A percentile compares a stretch with the other conserved stretches of the same genome.
Evolutionary conservation across 192 early-diverging fungal genomes (phyloP).

Genomic region (Polychytrium aggregatum): DNA sequence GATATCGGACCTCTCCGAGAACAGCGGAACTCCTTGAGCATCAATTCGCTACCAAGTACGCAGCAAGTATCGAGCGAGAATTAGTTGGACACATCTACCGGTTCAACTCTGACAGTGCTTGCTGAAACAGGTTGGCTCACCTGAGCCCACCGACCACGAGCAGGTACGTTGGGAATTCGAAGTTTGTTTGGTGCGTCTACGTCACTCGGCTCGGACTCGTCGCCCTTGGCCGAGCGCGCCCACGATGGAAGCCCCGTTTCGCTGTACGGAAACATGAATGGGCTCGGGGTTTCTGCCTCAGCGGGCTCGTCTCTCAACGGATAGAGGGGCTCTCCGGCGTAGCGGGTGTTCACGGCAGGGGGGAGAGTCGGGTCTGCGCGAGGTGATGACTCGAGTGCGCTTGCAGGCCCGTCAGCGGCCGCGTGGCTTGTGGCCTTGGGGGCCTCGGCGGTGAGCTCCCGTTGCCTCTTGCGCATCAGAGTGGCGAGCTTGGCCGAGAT

Average conservation of each 20-base stretch:
- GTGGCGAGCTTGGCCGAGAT: slow-evolving; percentile 33
- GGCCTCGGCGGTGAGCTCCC: not conserved
- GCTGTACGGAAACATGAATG: slow-evolving; percentile 14
- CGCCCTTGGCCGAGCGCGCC: slow-evolving; percentile 11
- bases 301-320: too few relatives aligned
- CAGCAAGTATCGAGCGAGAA: not conserved
- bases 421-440: not conserved
- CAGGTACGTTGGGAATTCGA: not conserved
- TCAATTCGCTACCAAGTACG: slow-evolving; percentile 15
- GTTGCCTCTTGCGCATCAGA: slow-evolving; percentile 6
- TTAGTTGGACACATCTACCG: not conserved
- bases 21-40: slow-evolving; percentile 18
- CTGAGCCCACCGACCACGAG: slow-evolving; percentile 11
- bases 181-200: not conserved
- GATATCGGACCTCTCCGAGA: slow-evolving; percentile 21
- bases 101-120: slow-evolving; percentile 9
- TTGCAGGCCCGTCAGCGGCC: not conserved
- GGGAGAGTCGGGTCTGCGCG: too few relatives aligned
- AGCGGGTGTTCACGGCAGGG: too few relatives aligned
- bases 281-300: too few relatives aligned
- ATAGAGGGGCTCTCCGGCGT: too few relatives aligned
- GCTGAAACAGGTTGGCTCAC: too few relatives aligned
- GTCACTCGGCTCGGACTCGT: not conserved
- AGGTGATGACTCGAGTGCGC: too few relatives aligned
- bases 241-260: slow-evolving; percentile 24